Evolutionary conservation across 208 protist species (phyloP), one percentile per base, ranked within the genome.

Genomic region (Vickermania ingenoplastis): DNA sequence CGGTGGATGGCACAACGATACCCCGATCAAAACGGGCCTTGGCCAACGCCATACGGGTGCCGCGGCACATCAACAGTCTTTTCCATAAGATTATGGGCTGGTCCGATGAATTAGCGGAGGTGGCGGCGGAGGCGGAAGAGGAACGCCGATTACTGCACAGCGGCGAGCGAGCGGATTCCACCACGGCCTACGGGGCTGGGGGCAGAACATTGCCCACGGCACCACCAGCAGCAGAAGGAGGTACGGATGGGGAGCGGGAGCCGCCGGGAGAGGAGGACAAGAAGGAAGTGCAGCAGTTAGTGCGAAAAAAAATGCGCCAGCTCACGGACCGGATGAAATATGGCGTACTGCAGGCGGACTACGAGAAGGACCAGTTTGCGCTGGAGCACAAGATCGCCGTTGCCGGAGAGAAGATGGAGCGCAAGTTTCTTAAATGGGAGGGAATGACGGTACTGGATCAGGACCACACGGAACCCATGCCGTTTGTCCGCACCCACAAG

Each of bases 31-130:
- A 71, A 25, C 75, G 78, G 50, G 83, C 86, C 64, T 77, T 67
- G 30, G 79, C 81, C 1, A 85, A 92, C 57, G 79, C 89, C 21
- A 83, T 92, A 27, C 28, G 81, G 41, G 73, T 95, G 25, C 89
- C 89, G 1, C 82, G 83, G 5, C 89, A 95, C 66, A 83, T 95
- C 55, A 95, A 95, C 65, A 63, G 67, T 41, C 73, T 95, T 17
- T 95, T 95, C 70, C 89, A 95, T 69, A 91, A 92, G 67, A 95
- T 95, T 57, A 95, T 95, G 89, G 89, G 89, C 11, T 95, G 89
- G 86, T 77, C 89, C 4, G 79, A 92, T 70, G 85, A 94, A 21
- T 65, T 91, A 7, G 88, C 77, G 25, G 80, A 91, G 45, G 36
- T 90, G 27, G 83, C 91, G 25, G 54, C 66, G 27, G 65, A 77